A percentile compares a stretch with the other conserved stretches of the same genome.
Evolutionary conservation across 2,329 filamentous ascomycete genomes (phyloP).

Genomic region (Paracorniculantispora psalliotae): DNA sequence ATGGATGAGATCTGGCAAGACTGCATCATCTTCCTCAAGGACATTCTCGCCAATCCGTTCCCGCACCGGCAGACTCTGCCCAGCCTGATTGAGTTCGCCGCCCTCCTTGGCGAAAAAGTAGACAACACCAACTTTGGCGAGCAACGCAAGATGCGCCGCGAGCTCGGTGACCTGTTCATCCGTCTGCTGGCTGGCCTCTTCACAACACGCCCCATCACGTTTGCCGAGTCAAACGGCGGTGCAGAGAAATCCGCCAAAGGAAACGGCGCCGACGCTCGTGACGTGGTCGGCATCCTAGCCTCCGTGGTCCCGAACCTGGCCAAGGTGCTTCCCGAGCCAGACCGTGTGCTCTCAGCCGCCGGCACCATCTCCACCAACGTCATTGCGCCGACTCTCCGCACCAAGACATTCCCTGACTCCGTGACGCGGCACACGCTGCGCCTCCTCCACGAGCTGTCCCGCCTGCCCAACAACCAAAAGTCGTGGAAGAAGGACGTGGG

Average conservation of each 20-base stretch:
- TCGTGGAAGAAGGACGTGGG: constrained; percentile 88
- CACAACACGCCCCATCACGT: constrained; percentile 76
- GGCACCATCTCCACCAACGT: constrained; percentile 78
- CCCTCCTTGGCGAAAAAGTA: constrained; percentile 87
- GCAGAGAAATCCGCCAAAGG: constrained; percentile 33
- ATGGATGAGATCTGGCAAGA: constrained; percentile 98
- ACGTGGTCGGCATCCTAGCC: constrained; percentile 75
- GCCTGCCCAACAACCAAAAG: constrained; percentile 76
- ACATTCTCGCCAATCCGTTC: constrained; percentile 88
- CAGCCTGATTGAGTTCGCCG: constrained; percentile 79
- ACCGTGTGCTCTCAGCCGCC: constrained; percentile 74
- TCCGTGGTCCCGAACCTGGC: constrained; percentile 74
- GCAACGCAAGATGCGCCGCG: constrained; percentile 83
- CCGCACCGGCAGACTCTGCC: constrained; percentile 89
- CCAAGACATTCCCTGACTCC: constrained; percentile 82
- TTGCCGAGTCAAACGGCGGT: constrained; percentile 48
- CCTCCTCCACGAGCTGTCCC: constrained; percentile 71
- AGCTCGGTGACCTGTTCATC: constrained; percentile 84
- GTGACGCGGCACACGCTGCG: constrained; percentile 66
- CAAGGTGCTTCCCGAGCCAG: constrained; percentile 78
- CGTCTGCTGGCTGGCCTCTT: constrained; percentile 89
- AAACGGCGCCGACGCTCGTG: constrained; percentile 54
- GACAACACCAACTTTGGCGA: constrained; percentile 98
- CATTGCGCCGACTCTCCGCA: constrained; percentile 74
- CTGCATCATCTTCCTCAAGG: constrained; percentile 83